Evolutionary conservation across 2,329 filamentous ascomycete genomes (phyloP).

Genomic region (Ophiostoma piceae): DNA sequence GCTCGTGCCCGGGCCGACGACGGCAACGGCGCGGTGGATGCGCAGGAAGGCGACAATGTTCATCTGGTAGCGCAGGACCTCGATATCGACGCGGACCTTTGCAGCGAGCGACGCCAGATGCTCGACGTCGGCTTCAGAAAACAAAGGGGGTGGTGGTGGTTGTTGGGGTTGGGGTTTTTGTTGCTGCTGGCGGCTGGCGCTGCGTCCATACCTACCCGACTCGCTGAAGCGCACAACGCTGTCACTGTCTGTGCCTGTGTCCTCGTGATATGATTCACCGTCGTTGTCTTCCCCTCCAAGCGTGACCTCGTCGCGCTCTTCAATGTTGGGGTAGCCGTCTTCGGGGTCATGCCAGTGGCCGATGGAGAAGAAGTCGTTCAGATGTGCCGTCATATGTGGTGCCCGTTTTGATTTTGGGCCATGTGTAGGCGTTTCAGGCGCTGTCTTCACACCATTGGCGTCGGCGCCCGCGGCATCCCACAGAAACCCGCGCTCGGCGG

Average conservation of each 20-base stretch:
- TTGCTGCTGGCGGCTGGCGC: not conserved
- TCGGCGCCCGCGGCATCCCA: constrained; percentile 15
- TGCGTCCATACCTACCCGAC: constrained; percentile 29
- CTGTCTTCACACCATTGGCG: not conserved
- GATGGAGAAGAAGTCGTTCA: constrained; percentile 82
- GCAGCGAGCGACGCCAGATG: constrained; percentile 54
- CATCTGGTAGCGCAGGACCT: constrained; percentile 77
- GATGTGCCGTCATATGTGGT: constrained; percentile 49
- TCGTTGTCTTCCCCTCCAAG: constrained; percentile 30
- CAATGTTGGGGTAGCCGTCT: constrained; percentile 69
- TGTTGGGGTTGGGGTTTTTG: not conserved
- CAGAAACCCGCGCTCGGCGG: constrained; percentile 41
- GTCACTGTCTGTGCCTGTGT: constrained; percentile 6
- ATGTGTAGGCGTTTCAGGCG: not conserved
- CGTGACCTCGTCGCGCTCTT: constrained; percentile 53
- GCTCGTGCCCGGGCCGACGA: constrained; percentile 14
- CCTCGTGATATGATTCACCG: not conserved
- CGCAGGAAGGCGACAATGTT: constrained; percentile 84
- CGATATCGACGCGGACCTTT: constrained; percentile 61
- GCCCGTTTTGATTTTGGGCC: constrained; percentile 23
- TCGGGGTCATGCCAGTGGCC: constrained; percentile 74
- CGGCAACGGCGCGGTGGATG: constrained; percentile 75
- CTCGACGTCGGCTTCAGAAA: constrained; percentile 45
- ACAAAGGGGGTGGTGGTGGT: not conserved
- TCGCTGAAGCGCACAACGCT: constrained; percentile 26